phyloP scores from a whole-genome alignment of 306 rosid species.

The Glycine tomentella region DNA sequence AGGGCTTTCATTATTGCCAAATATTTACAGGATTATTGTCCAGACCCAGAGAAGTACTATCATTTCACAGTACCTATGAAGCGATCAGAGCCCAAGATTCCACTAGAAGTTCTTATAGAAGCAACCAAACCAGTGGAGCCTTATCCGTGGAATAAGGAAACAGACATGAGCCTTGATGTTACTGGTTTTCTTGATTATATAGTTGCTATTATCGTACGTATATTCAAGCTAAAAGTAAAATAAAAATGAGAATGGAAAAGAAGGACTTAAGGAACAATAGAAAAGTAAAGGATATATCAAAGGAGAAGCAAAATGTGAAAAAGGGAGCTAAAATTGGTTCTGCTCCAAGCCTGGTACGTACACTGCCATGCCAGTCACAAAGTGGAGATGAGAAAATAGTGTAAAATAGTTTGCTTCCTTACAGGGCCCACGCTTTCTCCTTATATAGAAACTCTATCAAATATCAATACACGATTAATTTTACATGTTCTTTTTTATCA shows the following conservation, averaged over 20 bases:
- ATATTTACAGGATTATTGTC: conserved; percentile 62
- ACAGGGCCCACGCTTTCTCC: no score
- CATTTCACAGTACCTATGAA: conserved; percentile 58
- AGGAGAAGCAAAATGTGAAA: background rate
- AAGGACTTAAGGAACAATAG: no score
- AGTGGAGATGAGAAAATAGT: no score
- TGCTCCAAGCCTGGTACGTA: no score
- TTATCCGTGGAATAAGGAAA: conserved; percentile 61
- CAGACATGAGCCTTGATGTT: conserved; percentile 48
- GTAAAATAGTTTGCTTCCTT: no score
- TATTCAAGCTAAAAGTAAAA: conserved; percentile 1
- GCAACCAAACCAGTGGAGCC: conserved; percentile 60
- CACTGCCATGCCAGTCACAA: no score
- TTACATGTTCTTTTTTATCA: no score
- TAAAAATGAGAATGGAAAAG: no score
- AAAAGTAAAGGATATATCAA: no score
- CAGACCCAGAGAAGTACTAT: conserved; percentile 62
- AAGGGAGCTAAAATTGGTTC: background rate
- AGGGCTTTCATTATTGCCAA: no score
- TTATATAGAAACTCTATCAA: no score
- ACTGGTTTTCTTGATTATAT: conserved; percentile 8
- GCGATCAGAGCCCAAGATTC: conserved; percentile 56
- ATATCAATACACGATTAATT: no score
- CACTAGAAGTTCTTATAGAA: conserved; percentile 54
- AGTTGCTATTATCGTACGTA: background rate